Conservation (phyloP, 2,329 filamentous ascomycete species). For the Ophiostoma triangulosporum region DNA sequence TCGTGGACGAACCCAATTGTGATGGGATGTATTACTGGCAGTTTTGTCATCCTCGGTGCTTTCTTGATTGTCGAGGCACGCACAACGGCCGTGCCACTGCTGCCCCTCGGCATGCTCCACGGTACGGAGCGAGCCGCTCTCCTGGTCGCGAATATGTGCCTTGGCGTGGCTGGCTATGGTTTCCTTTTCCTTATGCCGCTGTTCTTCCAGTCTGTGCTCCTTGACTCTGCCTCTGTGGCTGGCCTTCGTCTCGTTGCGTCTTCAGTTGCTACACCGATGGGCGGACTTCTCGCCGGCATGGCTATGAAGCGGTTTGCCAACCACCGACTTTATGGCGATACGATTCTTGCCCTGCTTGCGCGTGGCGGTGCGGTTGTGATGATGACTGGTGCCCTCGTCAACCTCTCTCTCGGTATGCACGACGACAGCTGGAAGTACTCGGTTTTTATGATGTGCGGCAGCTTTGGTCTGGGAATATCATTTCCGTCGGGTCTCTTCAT, state of each 20-base stretch:
- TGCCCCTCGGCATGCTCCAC: conserved; percentile 42
- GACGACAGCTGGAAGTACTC: conserved; percentile 40
- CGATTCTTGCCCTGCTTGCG: conserved; percentile 37
- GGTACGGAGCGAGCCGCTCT: conserved; percentile 40
- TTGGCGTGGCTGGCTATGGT: conserved; percentile 47
- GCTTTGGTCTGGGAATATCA: conserved; percentile 12
- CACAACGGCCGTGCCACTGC: conserved; percentile 37
- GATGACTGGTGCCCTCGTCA: conserved; percentile 30
- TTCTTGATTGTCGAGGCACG: conserved; percentile 36
- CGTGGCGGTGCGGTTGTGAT: conserved; percentile 37
- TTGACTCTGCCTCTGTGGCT: conserved; percentile 49
- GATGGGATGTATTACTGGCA: conserved; percentile 29
- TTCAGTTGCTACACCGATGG: conserved; percentile 44
- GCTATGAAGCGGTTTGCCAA: conserved; percentile 36
- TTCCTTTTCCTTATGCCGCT: conserved; percentile 58
- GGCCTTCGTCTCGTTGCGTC: conserved; percentile 51
- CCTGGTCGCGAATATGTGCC: conserved; percentile 45
- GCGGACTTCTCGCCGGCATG: conserved; percentile 41
- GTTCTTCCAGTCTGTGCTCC: conserved; percentile 54
- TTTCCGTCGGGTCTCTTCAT: conserved; percentile 5
- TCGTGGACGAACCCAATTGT: conserved; percentile 38
- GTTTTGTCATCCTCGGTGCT: conserved; percentile 26
- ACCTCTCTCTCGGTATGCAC: conserved; percentile 31
- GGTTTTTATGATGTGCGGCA: conserved; percentile 6
- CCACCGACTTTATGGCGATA: conserved; percentile 20